phyloP scores from a whole-genome alignment of 495 filamentous ascomycete species.

The Geopyxis carbonaria region DNA sequence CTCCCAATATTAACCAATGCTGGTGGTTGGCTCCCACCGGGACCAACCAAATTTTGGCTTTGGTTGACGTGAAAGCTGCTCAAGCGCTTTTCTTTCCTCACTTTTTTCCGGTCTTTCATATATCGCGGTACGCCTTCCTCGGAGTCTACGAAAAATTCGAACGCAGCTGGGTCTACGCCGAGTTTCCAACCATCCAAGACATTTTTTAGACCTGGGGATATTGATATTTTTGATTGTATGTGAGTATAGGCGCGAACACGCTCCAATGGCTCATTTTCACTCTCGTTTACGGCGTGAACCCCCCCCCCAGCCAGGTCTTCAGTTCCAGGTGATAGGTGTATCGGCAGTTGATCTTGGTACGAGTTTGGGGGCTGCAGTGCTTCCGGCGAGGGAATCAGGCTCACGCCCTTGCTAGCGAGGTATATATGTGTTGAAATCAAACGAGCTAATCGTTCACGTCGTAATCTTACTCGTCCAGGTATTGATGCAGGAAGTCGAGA shows the following conservation, averaged over 20 bases:
- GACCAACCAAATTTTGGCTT: not conserved
- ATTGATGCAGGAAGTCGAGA: conserved; percentile 6
- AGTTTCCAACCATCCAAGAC: conserved; percentile 13
- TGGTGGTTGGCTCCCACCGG: not conserved
- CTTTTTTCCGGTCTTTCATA: not conserved
- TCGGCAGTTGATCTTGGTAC: too few relatives aligned
- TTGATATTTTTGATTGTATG: conserved; percentile 5
- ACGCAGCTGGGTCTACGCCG: conserved; percentile 14
- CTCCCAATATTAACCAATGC: not conserved
- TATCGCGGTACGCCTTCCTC: conserved; percentile 5
- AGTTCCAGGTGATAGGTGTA: too few relatives aligned
- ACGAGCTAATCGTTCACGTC: conserved; percentile 10
- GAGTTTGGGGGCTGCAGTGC: conserved; percentile 1
- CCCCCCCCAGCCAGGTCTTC: too few relatives aligned
- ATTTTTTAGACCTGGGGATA: conserved; percentile 4
- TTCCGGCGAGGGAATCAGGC: conserved; percentile 6
- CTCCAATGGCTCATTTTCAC: conserved; percentile 8
- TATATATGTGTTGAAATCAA: conserved; percentile 13
- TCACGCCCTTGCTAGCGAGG: conserved; percentile 12
- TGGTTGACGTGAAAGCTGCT: too few relatives aligned
- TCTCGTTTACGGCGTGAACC: not conserved
- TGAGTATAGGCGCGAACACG: conserved; percentile 20
- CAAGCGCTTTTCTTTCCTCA: conserved; percentile 1
- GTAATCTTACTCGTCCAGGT: conserved; percentile 4
- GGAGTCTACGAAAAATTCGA: conserved; percentile 4